These are phyloP conservation scores for Anthostomella pinea DNA, from an alignment of 2,329 filamentous ascomycete genomes.

Conservation along the genomic window DNA sequence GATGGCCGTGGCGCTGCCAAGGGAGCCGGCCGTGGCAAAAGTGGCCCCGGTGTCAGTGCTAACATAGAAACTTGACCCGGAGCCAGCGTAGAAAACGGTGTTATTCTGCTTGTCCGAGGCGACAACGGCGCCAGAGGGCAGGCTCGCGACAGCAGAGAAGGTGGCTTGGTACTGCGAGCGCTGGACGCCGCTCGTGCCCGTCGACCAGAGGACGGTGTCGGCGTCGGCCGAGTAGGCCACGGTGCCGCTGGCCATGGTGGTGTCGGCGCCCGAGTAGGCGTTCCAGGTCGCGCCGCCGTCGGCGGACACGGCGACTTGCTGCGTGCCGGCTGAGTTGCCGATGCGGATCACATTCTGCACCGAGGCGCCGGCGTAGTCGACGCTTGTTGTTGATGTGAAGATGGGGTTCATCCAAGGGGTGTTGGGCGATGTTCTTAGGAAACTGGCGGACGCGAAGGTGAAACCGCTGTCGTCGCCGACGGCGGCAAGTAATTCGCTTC, in stretches of 20 bases:
- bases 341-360: constrained; percentile 47
- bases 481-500: constrained; percentile 49
- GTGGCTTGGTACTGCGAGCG: constrained; percentile 39
- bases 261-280: constrained; percentile 44
- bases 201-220: constrained; percentile 48
- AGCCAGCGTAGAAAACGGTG: constrained; percentile 51
- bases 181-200: constrained; percentile 39
- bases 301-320: constrained; percentile 46
- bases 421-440: constrained; percentile 41
- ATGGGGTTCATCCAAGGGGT: constrained; percentile 46
- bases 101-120: constrained; percentile 54
- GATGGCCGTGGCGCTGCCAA: constrained; percentile 42
- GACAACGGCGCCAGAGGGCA: constrained; percentile 46
- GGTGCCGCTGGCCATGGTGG: constrained; percentile 40
- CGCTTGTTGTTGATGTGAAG: constrained; percentile 43
- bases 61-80: constrained; percentile 46
- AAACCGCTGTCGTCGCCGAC: constrained; percentile 53
- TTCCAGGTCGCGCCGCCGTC: constrained; percentile 52
- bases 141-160: constrained; percentile 44
- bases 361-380: constrained; percentile 49
- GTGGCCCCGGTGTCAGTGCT: constrained; percentile 46
- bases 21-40: constrained; percentile 39
- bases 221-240: constrained; percentile 51
- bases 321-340: constrained; percentile 42
- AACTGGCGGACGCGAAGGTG: constrained; percentile 38